A percentile compares a stretch with the other conserved stretches of the same genome.
phyloP scores from a whole-genome alignment of 768 basidiomycete genomes.

The Psilocybe subaeruginosa region DNA sequence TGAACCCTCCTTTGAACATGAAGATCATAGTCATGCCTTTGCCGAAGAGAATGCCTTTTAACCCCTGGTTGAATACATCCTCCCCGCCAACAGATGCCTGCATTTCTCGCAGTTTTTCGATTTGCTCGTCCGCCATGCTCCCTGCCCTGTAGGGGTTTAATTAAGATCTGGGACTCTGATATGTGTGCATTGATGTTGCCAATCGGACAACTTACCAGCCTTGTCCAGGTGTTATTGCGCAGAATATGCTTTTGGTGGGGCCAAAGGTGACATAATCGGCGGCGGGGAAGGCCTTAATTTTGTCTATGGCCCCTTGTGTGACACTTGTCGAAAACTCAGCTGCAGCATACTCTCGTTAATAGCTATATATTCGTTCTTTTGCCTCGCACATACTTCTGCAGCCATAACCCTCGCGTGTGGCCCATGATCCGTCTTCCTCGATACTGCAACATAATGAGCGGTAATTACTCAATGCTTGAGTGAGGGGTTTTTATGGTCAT shows the following conservation, averaged over 20 bases:
- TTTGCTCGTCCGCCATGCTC: neutral
- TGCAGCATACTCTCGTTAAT: neutral
- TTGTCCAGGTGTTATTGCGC: neutral
- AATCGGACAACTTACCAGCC: neutral
- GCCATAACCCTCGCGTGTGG: neutral
- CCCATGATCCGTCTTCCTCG: constrained; percentile 3
- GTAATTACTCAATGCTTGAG: no score
- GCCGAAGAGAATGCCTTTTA: constrained; percentile 4
- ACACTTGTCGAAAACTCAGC: constrained; percentile 2
- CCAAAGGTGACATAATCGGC: constrained; percentile 12
- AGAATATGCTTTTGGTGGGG: neutral
- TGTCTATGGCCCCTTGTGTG: neutral
- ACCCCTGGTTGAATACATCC: neutral
- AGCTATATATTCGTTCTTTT: neutral
- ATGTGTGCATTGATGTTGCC: no score
- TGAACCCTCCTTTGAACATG: neutral
- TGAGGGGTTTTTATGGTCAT: neutral
- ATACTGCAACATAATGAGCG: neutral
- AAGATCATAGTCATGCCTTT: constrained; percentile 11
- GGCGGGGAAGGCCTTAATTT: neutral
- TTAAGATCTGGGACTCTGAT: neutral
- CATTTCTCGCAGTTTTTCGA: neutral
- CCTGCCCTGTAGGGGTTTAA: neutral
- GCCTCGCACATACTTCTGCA: neutral
- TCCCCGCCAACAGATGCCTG: neutral